Evolutionary conservation across 1,284 basidiomycete genomes (phyloP), one percentile per base, ranked within the genome.

Genomic region (Sporisorium exsertum): DNA sequence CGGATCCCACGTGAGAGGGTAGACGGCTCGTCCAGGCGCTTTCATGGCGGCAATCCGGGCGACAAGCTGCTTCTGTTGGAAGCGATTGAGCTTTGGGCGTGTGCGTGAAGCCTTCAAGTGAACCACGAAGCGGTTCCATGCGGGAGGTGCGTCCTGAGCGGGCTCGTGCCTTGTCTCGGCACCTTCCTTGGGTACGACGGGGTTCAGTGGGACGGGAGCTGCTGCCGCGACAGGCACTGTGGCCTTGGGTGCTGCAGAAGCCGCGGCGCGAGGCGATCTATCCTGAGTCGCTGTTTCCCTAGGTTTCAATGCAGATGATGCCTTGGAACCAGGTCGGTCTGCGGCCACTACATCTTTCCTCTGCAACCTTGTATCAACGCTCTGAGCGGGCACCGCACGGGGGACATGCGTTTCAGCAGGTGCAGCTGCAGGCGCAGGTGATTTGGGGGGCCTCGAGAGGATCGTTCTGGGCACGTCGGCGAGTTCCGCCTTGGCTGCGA

Each of bases 1-100:
- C 20, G 81, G 80, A 5, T 80, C 78, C 81, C 81, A 83, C 2
- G 81, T 77, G 9, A 81, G 69, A 1, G 73, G 58, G 27, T 78
- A 72, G 33, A 82, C 73, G 2, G 65, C 35, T 37, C 68, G 67
- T 24, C 60, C 64, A 5, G 58, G 51, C 8, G 64, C 61, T n/a
- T 65, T 72, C 64, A 73, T 75, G 16, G 65, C 64, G 3, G 69
- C 72, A 12, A 65, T 51, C 8, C 69, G 62, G 22, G 68, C 72
- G 16, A 60, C n/a, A 26, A 67, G 54, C 40, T 72, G 69, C 66
- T 72, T 72, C 49, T 69, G 65, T 52, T 78, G 77, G 49, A 40
- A 66, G 13, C 64, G 65, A 46, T 67, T 70, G 46, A 67, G 77
- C 43, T 64, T 72, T 4, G 65, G 63, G 24, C 54, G 56, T 6